Evolutionary conservation across 179 eudicot species (phyloP), one percentile per base, ranked within the genome.

Genomic region (Carnegiea gigantea): DNA sequence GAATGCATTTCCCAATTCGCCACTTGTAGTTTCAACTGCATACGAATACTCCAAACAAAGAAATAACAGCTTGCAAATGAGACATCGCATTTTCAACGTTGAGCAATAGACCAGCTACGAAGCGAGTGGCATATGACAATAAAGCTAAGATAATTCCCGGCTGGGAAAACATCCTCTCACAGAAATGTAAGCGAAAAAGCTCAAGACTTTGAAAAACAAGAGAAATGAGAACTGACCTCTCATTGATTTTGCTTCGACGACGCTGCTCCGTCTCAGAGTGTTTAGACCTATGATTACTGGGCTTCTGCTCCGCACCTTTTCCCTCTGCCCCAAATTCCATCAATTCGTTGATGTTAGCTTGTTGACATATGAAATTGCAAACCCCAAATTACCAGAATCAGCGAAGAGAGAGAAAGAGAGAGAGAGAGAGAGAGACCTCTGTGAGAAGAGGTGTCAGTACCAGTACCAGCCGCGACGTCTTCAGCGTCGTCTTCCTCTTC

Each of bases 261-360:
- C 98, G 98, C 86, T 96, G 99, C 86, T 96, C 99, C 23, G 97
- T 94, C 88, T 92, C 99, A 3, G 99, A 96, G 86, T 96, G 99
- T 85, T 96, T 96, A 0, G 97, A 92, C 77, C 97, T 85, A 71
- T 81, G 79, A 78, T 86, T 86, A 30, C 74, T 90, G 60, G 84
- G 87, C 88, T 89, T 92, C 82, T 80, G 90, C 80, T 87, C 92
- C 70, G 76, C 80, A 33, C 90, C 85, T 87, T 87, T 90, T 23
- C 88, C 91, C 23, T 92, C 99, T 87, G 80, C 53, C 76, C 82
- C 78, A 78, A 49, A 65, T 43, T 75, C 40, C 49, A 53, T 48
- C 80, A 81, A 74, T 73, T 60, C 40, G 71, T 33, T 38, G 62
- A 70, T 7, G 73, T 54, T 20, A 81, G 18, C 78, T 51, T n/a